Conservation (phyloP, 192 early-diverging fungal genomes). For the Lobosporangium transversale region DNA sequence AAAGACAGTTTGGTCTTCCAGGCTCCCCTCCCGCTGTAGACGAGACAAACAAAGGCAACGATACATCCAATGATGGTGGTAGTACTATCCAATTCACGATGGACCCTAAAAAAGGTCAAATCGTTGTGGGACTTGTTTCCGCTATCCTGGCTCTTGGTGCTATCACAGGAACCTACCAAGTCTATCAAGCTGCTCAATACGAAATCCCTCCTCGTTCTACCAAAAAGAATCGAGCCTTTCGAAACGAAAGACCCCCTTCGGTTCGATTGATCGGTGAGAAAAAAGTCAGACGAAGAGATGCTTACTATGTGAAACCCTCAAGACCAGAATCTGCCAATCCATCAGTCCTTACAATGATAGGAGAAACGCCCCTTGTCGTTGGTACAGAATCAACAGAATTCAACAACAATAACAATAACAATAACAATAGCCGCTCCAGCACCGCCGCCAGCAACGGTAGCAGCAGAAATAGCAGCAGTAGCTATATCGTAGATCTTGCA, state of each 20-base stretch:
- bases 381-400: neutral
- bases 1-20: too few species aligned
- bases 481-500: too few species aligned
- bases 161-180: constrained; percentile 3
- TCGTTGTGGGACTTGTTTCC: constrained; percentile 17
- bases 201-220: constrained; percentile 13
- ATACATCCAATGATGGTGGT: neutral
- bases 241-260: neutral
- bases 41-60: too few species aligned
- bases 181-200: constrained; percentile 35
- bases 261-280: neutral
- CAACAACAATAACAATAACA: too few species aligned
- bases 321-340: too few species aligned
- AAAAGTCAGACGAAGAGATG: constrained; percentile 29
- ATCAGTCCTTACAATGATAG: too few species aligned
- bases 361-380: too few species aligned
- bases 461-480: neutral
- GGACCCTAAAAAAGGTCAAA: constrained; percentile 24
- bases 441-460: constrained; percentile 3
- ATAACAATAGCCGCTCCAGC: too few species aligned
- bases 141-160: constrained; percentile 14
- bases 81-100: neutral
- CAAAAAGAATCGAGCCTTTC: neutral
- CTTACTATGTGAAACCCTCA: constrained; percentile 21
- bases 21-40: too few species aligned